These are phyloP conservation scores for Botrytis medusae DNA, from an alignment of 2,329 filamentous ascomycete genomes.

Conservation along the genomic window DNA sequence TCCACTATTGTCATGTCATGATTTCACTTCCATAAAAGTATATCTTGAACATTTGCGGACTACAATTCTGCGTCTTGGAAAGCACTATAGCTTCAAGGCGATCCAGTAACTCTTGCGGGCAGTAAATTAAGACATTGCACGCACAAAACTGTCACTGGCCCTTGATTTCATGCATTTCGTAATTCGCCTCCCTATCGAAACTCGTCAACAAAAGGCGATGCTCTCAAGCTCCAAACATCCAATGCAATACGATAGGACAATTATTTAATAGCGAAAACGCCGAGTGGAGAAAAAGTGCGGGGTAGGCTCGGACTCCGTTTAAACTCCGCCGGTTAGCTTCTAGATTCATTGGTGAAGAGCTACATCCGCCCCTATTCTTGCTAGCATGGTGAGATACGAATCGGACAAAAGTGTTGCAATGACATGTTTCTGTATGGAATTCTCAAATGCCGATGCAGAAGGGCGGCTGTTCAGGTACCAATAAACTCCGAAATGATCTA, in stretches of 20 bases:
- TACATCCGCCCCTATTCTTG: background rate
- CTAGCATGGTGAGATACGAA: background rate
- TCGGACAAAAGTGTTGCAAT: background rate
- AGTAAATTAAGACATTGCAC: background rate
- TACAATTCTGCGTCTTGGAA: background rate
- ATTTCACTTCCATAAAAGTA: background rate
- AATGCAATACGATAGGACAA: background rate
- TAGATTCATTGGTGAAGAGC: too few species aligned
- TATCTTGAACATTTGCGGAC: background rate
- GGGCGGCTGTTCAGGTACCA: rapidly evolving
- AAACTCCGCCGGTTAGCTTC: background rate
- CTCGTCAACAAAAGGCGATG: background rate
- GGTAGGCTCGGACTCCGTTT: background rate
- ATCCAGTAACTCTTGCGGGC: background rate
- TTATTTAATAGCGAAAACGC: background rate
- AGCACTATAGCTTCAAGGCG: background rate
- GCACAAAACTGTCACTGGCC: background rate
- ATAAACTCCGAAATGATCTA: background rate
- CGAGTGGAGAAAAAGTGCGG: background rate
- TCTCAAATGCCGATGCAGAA: background rate
- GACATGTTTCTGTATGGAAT: background rate
- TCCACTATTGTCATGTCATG: background rate
- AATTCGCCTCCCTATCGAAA: background rate
- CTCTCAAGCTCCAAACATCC: background rate
- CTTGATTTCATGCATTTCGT: background rate